Evolutionary conservation across 345 rosid genomes (phyloP), one percentile per base, ranked within the genome.

Genomic region (Linum usitatissimum): DNA sequence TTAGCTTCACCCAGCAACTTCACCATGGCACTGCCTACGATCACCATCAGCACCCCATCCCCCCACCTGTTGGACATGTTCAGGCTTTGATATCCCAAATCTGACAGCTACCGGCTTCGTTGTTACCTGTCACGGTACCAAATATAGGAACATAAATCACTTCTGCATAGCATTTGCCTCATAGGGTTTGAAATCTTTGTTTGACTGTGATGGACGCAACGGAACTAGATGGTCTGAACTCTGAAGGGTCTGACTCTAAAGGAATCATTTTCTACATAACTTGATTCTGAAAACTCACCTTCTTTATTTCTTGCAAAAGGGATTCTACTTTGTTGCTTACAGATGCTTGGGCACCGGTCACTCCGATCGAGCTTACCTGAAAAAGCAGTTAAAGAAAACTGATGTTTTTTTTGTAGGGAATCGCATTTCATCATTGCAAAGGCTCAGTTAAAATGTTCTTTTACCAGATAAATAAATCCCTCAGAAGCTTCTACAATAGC

Each of bases 1-100:
- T 88, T 71, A 28, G 92, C 90, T 54, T 87, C 92, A 0, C 84
- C 84, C 71, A 90, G 67, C 53, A 82, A 15, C 77, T 85, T 86
- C 70, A 86, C 95, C 76, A 85, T 84, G 0, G 99, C 91, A 53
- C 96, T 90, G 3, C 96, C 95, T 53, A 93, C 86, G 45, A 90
- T 93, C 64, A 86, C 95, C 84, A n/a, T 88, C 93, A 0, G 96
- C 87, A 65, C 99, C 97, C 96, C 89, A 86, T 67, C 76, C 87
- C 3, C 84, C 89, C 0, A 86, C 68, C 90, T 75, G 93, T 71
- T 83, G 75, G 69, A 80, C 96, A 74, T 88, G 88, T 73, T 87
- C 91, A 0, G 90, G 96, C 55, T 75, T 84, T 0, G 95, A 86
- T 77, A 85, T 86, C 60, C 97, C 90, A 73, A 90, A 94, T 36